Evolutionary conservation across 768 basidiomycete species (phyloP).

Genomic region (Agaricus subrufescens): DNA sequence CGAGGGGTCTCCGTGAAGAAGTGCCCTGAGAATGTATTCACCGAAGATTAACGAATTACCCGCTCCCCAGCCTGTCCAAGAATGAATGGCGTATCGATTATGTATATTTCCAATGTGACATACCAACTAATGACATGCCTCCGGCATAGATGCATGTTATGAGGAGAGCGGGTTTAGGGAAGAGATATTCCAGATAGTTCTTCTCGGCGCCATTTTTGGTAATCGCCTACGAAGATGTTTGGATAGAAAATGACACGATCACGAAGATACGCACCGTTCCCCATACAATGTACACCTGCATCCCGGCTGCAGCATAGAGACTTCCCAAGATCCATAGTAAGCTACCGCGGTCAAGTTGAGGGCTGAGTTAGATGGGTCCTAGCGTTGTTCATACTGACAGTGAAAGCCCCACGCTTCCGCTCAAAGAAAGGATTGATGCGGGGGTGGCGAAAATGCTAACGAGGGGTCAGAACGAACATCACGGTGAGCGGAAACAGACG

Average conservation of each 20-base stretch:
- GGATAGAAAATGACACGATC: background rate
- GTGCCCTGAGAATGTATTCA: constrained; percentile 35
- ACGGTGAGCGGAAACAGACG: background rate
- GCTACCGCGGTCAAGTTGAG: constrained; percentile 9
- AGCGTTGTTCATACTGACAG: constrained; percentile 15
- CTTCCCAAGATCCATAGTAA: constrained; percentile 33
- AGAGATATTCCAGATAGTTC: constrained; percentile 57
- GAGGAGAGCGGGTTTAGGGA: constrained; percentile 45
- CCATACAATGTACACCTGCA: constrained; percentile 32
- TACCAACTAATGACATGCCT: constrained; percentile 42
- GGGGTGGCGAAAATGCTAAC: constrained; percentile 32
- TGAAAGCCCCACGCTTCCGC: constrained; percentile 29
- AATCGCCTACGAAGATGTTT: constrained; percentile 29
- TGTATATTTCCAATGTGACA: background rate
- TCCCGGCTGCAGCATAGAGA: constrained; percentile 28
- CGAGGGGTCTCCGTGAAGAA: constrained; percentile 13
- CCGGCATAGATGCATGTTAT: constrained; percentile 46
- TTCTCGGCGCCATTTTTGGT: constrained; percentile 61
- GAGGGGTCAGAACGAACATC: background rate
- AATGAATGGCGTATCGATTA: background rate
- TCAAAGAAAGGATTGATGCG: constrained; percentile 23
- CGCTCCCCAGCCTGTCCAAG: constrained; percentile 13
- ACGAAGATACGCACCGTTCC: constrained; percentile 20
- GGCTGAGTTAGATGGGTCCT: background rate
- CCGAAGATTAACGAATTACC: constrained; percentile 50